phyloP scores from a whole-genome alignment of 1,284 basidiomycete species.

The Ceratobasidium sp. region DNA sequence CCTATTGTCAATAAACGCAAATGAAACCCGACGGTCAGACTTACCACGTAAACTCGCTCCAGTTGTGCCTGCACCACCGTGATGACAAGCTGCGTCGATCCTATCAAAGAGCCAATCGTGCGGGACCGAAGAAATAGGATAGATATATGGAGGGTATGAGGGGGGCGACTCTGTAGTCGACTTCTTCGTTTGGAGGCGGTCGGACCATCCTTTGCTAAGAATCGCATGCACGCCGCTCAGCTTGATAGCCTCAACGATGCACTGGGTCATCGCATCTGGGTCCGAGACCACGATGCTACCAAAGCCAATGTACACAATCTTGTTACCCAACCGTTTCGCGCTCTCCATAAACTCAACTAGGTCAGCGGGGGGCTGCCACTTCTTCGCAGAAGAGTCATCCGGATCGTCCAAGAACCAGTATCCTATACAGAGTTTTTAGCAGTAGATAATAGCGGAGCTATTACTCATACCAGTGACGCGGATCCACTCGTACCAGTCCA shows the following conservation, averaged over 20 bases:
- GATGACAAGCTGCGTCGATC: slow-evolving; percentile 96
- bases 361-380: slow-evolving; percentile 85
- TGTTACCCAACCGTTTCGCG: slow-evolving; percentile 77
- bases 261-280: slow-evolving; percentile 88
- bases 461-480: slow-evolving; percentile 77
- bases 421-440: slow-evolving; percentile 54
- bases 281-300: slow-evolving; percentile 98
- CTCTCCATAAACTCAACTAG: slow-evolving; percentile 82
- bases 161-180: slow-evolving; percentile 56
- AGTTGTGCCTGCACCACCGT: slow-evolving; percentile 95
- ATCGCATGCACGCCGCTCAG: slow-evolving; percentile 88
- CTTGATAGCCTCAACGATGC: slow-evolving; percentile 86
- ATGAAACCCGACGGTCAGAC: slow-evolving; percentile 43
- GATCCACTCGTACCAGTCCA: slow-evolving; percentile 99
- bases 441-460: slow-evolving; percentile 36
- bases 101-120: slow-evolving; percentile 97
- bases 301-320: slow-evolving; percentile 97
- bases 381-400: slow-evolving; percentile 76
- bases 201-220: slow-evolving; percentile 97
- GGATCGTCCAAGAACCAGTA: slow-evolving; percentile 96
- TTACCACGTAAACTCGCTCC: slow-evolving; percentile 89
- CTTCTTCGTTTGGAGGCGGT: slow-evolving; percentile 77
- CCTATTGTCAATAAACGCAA: slow-evolving; percentile 41
- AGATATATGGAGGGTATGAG: slow-evolving; percentile 77
- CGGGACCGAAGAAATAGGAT: slow-evolving; percentile 84